These are phyloP conservation scores for Chalciporus chontae DNA, from an alignment of 768 basidiomycete species.

Conservation along the genomic window DNA sequence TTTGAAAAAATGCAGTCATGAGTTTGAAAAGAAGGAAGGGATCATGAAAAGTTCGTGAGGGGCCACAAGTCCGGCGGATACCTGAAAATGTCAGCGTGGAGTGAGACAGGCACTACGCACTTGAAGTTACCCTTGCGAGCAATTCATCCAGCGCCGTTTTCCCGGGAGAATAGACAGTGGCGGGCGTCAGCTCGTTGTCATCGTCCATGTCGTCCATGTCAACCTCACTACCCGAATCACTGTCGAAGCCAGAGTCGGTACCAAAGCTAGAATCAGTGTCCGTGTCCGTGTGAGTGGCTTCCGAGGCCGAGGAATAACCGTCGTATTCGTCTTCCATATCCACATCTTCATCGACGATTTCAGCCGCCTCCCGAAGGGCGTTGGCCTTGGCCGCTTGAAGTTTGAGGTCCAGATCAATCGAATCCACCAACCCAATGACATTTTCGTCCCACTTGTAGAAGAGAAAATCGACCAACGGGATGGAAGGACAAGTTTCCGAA, in stretches of 20 bases:
- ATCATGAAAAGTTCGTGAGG: background rate
- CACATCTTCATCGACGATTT: background rate
- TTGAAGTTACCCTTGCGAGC: background rate
- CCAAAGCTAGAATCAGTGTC: background rate
- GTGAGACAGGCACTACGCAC: slow-evolving; percentile 9
- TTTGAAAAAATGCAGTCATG: background rate
- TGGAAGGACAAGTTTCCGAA: background rate
- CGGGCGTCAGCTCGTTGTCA: background rate
- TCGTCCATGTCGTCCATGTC: background rate
- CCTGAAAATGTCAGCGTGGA: slow-evolving; percentile 5
- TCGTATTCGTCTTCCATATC: background rate
- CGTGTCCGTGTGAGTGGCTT: background rate
- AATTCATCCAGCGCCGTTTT: background rate
- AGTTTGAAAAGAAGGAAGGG: background rate
- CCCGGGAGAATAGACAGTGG: background rate
- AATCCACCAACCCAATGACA: slow-evolving; percentile 15
- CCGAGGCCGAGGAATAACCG: background rate
- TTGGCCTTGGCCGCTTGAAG: background rate
- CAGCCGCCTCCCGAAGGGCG: background rate
- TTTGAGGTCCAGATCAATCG: background rate
- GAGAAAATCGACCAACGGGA: slow-evolving; percentile 11
- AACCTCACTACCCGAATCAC: background rate
- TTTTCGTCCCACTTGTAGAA: slow-evolving; percentile 21
- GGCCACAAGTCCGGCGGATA: background rate
- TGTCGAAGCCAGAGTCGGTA: background rate